Percentiles rank a stretch among this genome's conserved stretches.
These are phyloP conservation scores for Cubamyces sp. DNA, from an alignment of 768 basidiomycete species.

Conservation along the genomic window DNA sequence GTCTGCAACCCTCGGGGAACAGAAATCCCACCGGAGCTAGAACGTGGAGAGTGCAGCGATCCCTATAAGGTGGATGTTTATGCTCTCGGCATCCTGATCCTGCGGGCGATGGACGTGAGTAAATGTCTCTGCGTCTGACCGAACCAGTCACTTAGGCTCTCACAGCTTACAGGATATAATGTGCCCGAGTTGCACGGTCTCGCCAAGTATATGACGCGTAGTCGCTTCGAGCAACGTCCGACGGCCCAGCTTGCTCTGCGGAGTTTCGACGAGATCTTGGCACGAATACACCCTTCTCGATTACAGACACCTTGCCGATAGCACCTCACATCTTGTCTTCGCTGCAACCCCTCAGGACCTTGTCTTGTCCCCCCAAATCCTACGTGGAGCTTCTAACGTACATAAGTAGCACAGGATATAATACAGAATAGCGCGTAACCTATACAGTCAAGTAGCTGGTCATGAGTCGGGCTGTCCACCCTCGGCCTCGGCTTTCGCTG, in stretches of 20 bases:
- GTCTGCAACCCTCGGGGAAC: slow-evolving; percentile 56
- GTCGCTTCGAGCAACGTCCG: slow-evolving; percentile 56
- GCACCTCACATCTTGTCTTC: neutral
- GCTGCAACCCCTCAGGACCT: neutral
- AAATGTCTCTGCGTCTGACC: neutral
- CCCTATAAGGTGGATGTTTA: slow-evolving; percentile 78
- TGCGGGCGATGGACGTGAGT: slow-evolving; percentile 67
- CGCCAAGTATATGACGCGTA: slow-evolving; percentile 61
- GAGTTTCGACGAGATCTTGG: slow-evolving; percentile 54
- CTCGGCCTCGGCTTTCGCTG: slow-evolving; percentile 15
- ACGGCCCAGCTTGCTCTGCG: slow-evolving; percentile 49
- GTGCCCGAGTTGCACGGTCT: slow-evolving; percentile 64
- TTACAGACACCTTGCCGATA: slow-evolving; percentile 20
- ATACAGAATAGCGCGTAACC: neutral
- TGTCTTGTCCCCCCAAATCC: too few species aligned
- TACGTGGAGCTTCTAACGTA: neutral
- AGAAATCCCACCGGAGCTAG: slow-evolving; percentile 74
- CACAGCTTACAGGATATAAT: slow-evolving; percentile 57
- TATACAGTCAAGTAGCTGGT: neutral
- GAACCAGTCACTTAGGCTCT: slow-evolving; percentile 12
- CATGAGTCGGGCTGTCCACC: slow-evolving; percentile 8
- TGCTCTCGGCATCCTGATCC: slow-evolving; percentile 67
- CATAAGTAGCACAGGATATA: slow-evolving; percentile 1
- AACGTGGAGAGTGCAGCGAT: slow-evolving; percentile 50
- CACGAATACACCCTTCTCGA: slow-evolving; percentile 44